These are phyloP conservation scores for Penicillium desertorum DNA, from an alignment of 495 filamentous ascomycete genomes.

Conservation along the genomic window DNA sequence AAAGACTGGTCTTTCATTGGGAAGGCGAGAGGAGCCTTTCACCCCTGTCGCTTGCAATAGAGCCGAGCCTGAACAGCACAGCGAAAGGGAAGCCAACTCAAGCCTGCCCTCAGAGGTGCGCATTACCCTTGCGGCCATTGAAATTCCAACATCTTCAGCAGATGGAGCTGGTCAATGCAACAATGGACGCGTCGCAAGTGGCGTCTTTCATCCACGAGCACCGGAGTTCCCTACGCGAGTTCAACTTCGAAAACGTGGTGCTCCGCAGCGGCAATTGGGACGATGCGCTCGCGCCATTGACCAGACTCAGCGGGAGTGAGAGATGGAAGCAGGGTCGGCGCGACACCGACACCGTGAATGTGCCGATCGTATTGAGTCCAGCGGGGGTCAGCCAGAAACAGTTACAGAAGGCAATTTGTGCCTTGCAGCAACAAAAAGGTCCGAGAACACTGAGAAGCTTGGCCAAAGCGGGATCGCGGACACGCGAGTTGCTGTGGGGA, in stretches of 20 bases:
- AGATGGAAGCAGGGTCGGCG: slow-evolving; percentile 47
- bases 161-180: slow-evolving; percentile 65
- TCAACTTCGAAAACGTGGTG: slow-evolving; percentile 68
- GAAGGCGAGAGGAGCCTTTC: slow-evolving; percentile 63
- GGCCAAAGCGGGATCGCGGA: slow-evolving; percentile 28
- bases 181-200: slow-evolving; percentile 66
- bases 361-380: slow-evolving; percentile 36
- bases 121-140: slow-evolving; percentile 38
- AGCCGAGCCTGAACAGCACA: slow-evolving; percentile 52
- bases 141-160: slow-evolving; percentile 58
- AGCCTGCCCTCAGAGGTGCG: slow-evolving; percentile 21
- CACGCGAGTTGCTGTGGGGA: slow-evolving; percentile 37
- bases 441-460: slow-evolving; percentile 16
- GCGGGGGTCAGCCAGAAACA: slow-evolving; percentile 18
- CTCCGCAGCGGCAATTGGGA: slow-evolving; percentile 71
- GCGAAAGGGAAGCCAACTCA: slow-evolving; percentile 44
- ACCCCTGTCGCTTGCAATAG: slow-evolving; percentile 63
- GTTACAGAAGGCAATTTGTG: slow-evolving; percentile 17
- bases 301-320: slow-evolving; percentile 52
- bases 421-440: slow-evolving; percentile 21
- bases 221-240: slow-evolving; percentile 61
- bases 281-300: slow-evolving; percentile 67
- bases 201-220: slow-evolving; percentile 59
- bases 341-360: slow-evolving; percentile 33
- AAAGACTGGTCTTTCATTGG: slow-evolving; percentile 69